A percentile compares a stretch with the other conserved stretches of the same genome.
Conservation (phyloP, 352 stramenopile genomes). For the Phytophthora hibernalis region DNA sequence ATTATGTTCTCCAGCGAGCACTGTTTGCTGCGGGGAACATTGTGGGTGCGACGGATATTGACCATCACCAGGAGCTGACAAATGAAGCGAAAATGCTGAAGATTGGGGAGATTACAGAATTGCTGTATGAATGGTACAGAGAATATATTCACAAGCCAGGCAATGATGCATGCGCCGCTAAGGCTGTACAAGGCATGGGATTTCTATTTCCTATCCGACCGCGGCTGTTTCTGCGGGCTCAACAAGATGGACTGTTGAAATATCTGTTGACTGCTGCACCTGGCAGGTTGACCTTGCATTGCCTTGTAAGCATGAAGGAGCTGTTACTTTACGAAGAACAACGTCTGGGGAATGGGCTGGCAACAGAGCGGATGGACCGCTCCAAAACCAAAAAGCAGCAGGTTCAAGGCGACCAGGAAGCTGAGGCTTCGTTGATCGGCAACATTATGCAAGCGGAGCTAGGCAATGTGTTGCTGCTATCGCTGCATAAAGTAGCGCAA, state of each 20-base stretch:
- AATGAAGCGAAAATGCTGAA: slow-evolving; percentile 41
- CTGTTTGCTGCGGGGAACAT: slow-evolving; percentile 80
- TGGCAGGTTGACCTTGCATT: slow-evolving; percentile 71
- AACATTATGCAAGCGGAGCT: slow-evolving; percentile 90
- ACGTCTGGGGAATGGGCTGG: slow-evolving; percentile 63
- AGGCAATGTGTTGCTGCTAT: slow-evolving; percentile 61
- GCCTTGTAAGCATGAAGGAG: slow-evolving; percentile 77
- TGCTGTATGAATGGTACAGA: slow-evolving; percentile 68
- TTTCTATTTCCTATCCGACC: slow-evolving; percentile 79
- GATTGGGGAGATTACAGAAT: slow-evolving; percentile 62
- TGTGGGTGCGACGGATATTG: slow-evolving; percentile 70
- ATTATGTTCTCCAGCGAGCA: slow-evolving; percentile 71
- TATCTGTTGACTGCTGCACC: slow-evolving; percentile 48
- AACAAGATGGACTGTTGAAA: slow-evolving; percentile 74
- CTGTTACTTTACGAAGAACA: slow-evolving; percentile 75
- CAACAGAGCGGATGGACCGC: slow-evolving; percentile 47
- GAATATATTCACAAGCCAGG: slow-evolving; percentile 53
- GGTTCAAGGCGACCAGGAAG: slow-evolving; percentile 88
- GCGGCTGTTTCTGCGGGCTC: slow-evolving; percentile 69
- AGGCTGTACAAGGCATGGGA: slow-evolving; percentile 84
- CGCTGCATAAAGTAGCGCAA: slow-evolving; percentile 57
- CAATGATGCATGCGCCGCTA: slow-evolving; percentile 61
- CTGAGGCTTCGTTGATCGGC: slow-evolving; percentile 84
- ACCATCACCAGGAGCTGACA: slow-evolving; percentile 41
- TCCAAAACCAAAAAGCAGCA: slow-evolving; percentile 77